phyloP scores from a whole-genome alignment of 441 rosid species.

The Adansonia madagascariensis region DNA sequence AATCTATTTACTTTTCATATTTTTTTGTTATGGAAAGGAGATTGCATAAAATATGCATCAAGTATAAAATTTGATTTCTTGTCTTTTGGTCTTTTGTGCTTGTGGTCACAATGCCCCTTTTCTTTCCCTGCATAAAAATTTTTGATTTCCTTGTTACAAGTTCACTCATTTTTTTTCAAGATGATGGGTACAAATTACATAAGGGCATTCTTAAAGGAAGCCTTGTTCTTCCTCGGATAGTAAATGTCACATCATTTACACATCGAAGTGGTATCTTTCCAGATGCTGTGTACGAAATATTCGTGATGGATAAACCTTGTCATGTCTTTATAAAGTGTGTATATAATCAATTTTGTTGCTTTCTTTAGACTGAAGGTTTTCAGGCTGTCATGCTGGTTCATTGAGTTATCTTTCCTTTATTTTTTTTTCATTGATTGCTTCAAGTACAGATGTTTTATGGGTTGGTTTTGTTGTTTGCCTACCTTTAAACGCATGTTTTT shows the following conservation, averaged over 20 bases:
- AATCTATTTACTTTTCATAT: neutral
- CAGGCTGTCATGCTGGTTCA: too few species aligned
- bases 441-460: too few species aligned
- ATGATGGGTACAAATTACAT: conserved; percentile 83
- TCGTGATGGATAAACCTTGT: neutral
- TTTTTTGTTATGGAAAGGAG: neutral
- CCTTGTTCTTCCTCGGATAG: conserved; percentile 74
- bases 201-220: conserved; percentile 77
- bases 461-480: too few species aligned
- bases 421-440: too few species aligned
- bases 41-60: neutral
- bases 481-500: too few species aligned
- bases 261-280: conserved; percentile 56
- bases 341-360: too few species aligned
- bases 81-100: neutral
- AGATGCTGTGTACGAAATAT: conserved; percentile 9
- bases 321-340: too few species aligned
- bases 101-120: neutral
- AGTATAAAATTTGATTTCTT: neutral
- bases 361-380: too few species aligned
- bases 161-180: conserved; percentile 47
- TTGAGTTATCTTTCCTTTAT: too few species aligned
- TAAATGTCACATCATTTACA: conserved; percentile 88
- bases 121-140: neutral
- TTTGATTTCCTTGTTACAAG: conserved; percentile 8